Conservation (phyloP, 495 filamentous ascomycete genomes). For the Penicillium psychrofluorescens region DNA sequence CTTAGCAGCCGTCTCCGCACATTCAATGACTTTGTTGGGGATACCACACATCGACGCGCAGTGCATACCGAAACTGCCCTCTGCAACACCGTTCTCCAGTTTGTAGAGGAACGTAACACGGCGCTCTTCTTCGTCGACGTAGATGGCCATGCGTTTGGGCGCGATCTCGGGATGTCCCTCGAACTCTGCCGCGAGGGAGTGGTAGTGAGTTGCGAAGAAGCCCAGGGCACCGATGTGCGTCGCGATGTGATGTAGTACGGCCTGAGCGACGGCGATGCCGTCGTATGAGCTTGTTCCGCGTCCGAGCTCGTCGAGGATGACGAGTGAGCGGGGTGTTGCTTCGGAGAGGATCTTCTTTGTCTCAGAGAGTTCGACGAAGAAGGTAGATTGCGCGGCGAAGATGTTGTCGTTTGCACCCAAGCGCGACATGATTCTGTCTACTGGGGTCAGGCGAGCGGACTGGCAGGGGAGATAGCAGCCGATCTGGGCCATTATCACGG, state of each 20-base stretch:
- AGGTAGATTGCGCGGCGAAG: slow-evolving; percentile 94
- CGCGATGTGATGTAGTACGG: slow-evolving; percentile 90
- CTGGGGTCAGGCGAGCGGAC: slow-evolving; percentile 79
- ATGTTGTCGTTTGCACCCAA: slow-evolving; percentile 99
- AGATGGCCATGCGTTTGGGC: slow-evolving; percentile 84
- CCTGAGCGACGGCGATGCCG: slow-evolving; percentile 92
- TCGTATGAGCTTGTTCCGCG: slow-evolving; percentile 93
- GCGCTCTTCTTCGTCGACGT: slow-evolving; percentile 78
- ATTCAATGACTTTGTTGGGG: slow-evolving; percentile 68
- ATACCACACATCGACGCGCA: slow-evolving; percentile 99
- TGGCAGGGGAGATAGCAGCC: slow-evolving; percentile 85
- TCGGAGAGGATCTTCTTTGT: slow-evolving; percentile 98
- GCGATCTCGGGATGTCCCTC: slow-evolving; percentile 78
- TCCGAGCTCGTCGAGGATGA: slow-evolving; percentile 96
- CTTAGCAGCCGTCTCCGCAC: slow-evolving; percentile 82
- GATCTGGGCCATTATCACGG: slow-evolving; percentile 98
- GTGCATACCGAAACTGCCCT: slow-evolving; percentile 98
- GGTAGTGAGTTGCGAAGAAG: slow-evolving; percentile 98
- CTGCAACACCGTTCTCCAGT: slow-evolving; percentile 88
- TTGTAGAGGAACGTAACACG: slow-evolving; percentile 93
- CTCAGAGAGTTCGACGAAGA: slow-evolving; percentile 96
- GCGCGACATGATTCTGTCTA: slow-evolving; percentile 98
- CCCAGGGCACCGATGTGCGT: slow-evolving; percentile 88
- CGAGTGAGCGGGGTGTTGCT: slow-evolving; percentile 87
- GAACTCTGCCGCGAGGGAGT: slow-evolving; percentile 87